Conservation (phyloP, 1,139 yeast genomes). For the Debaryomycetaceae sp. region DNA sequence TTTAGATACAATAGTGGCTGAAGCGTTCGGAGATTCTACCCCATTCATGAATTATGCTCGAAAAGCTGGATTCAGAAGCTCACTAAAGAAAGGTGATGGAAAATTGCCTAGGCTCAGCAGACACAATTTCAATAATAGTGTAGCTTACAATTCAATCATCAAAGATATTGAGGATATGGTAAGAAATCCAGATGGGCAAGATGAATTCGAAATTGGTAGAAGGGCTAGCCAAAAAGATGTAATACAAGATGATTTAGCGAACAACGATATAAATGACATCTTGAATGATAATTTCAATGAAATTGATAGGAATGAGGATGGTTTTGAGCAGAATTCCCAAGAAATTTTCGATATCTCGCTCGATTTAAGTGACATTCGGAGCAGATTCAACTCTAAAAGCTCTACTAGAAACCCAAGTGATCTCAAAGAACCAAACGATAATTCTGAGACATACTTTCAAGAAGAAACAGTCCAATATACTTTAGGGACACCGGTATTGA, state of each 20-base stretch:
- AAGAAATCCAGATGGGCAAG: constrained; percentile 4
- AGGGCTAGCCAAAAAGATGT: constrained; percentile 4
- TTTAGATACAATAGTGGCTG: background rate
- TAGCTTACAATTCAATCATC: constrained; percentile 6
- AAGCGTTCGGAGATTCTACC: constrained; percentile 2
- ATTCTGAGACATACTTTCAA: background rate
- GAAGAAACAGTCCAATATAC: constrained; percentile 3
- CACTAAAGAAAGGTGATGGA: background rate
- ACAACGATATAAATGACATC: constrained; percentile 14
- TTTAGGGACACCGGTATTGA: constrained; percentile 9
- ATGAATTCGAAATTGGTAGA: constrained; percentile 17
- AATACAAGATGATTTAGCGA: constrained; percentile 8
- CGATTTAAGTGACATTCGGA: background rate
- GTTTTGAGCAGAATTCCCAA: background rate
- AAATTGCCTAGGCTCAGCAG: constrained; percentile 1
- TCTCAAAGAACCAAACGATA: background rate
- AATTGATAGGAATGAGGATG: background rate
- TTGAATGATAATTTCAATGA: constrained; percentile 2
- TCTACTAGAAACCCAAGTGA: constrained; percentile 31
- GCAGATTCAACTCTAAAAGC: background rate
- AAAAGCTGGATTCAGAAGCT: background rate
- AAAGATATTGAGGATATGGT: constrained; percentile 7
- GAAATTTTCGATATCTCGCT: background rate
- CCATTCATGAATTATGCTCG: constrained; percentile 8
- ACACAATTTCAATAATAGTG: background rate